Evolutionary conservation across 805 yeast genomes (phyloP).

Genomic region (Yamadazyma takamatsuzukensis): DNA sequence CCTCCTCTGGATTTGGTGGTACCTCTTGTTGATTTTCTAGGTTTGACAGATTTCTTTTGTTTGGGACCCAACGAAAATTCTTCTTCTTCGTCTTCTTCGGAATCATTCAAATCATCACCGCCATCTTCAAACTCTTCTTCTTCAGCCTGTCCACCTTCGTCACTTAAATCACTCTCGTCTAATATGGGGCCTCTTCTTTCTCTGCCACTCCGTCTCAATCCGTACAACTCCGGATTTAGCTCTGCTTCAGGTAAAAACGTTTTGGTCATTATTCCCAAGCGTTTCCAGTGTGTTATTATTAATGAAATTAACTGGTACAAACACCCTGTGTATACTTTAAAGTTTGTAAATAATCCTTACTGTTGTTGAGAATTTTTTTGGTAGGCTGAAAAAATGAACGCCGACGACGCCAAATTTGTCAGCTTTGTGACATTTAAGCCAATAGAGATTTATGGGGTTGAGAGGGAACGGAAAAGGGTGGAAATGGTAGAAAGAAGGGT

Average conservation of each 20-base stretch:
- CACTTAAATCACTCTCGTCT: slow-evolving; percentile 34
- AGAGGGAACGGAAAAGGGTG: too few species aligned
- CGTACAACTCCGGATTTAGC: slow-evolving; percentile 77
- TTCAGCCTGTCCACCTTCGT: slow-evolving; percentile 24
- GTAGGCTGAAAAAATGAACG: too few species aligned
- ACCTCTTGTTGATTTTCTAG: slow-evolving; percentile 4
- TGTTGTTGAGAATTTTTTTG: too few species aligned
- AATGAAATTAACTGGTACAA: too few species aligned
- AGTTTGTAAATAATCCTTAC: too few species aligned
- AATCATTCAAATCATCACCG: slow-evolving; percentile 11
- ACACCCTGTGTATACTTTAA: too few species aligned
- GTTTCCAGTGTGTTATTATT: too few species aligned
- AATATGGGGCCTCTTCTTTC: slow-evolving; percentile 41
- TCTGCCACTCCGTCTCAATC: slow-evolving; percentile 72
- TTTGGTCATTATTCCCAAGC: slow-evolving; percentile 20
- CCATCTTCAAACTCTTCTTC: slow-evolving; percentile 16
- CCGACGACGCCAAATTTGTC: too few species aligned
- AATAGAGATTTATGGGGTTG: too few species aligned
- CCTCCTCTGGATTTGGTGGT: slow-evolving; percentile 1
- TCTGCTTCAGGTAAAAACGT: slow-evolving; percentile 47
- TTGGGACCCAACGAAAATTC: slow-evolving; percentile 17
- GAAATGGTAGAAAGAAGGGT: too few species aligned
- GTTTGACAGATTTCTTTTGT: slow-evolving; percentile 1
- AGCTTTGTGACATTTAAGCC: too few species aligned
- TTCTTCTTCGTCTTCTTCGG: slow-evolving; percentile 17